Evolutionary conservation across 2,329 filamentous ascomycete species (phyloP).

Genomic region (Aaosphaeria pasadenensis): DNA sequence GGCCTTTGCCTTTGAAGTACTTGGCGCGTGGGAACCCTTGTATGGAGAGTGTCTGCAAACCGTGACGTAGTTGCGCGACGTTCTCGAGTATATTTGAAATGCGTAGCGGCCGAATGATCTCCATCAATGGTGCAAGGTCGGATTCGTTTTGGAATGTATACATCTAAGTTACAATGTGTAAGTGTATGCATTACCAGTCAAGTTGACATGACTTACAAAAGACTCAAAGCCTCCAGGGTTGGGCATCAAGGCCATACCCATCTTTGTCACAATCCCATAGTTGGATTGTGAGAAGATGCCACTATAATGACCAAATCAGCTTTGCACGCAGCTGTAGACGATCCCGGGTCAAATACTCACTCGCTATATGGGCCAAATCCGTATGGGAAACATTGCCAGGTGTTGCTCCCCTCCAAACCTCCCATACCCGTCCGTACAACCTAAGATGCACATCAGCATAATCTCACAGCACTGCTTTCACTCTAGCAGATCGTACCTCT

Average conservation of each 20-base stretch:
- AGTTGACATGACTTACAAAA: conserved; percentile 4
- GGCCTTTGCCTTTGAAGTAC: conserved; percentile 10
- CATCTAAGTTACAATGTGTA: conserved; percentile 7
- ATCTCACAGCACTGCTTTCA: too few species aligned
- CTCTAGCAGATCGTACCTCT: conserved; percentile 1
- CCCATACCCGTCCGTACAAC: conserved; percentile 35
- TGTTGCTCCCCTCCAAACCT: conserved; percentile 15
- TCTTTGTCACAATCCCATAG: conserved; percentile 44
- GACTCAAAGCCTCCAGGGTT: conserved; percentile 17
- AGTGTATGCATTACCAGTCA: not conserved
- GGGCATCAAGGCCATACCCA: conserved; percentile 44
- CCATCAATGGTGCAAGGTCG: conserved; percentile 47
- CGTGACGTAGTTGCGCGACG: conserved; percentile 18
- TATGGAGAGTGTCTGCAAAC: conserved; percentile 15
- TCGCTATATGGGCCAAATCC: conserved; percentile 37
- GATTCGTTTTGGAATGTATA: conserved; percentile 48
- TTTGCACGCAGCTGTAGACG: too few species aligned
- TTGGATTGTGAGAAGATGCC: conserved; percentile 37
- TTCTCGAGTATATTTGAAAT: conserved; percentile 19
- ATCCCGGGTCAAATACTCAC: too few species aligned
- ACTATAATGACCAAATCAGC: conserved; percentile 1
- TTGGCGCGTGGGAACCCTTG: conserved; percentile 12
- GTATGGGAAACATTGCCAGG: conserved; percentile 33
- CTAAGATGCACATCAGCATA: too few species aligned
- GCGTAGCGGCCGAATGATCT: conserved; percentile 48